Percentiles rank a stretch among this genome's conserved stretches.
These are phyloP conservation scores for Pholiota molesta DNA, from an alignment of 768 basidiomycete species.

Conservation along the genomic window DNA sequence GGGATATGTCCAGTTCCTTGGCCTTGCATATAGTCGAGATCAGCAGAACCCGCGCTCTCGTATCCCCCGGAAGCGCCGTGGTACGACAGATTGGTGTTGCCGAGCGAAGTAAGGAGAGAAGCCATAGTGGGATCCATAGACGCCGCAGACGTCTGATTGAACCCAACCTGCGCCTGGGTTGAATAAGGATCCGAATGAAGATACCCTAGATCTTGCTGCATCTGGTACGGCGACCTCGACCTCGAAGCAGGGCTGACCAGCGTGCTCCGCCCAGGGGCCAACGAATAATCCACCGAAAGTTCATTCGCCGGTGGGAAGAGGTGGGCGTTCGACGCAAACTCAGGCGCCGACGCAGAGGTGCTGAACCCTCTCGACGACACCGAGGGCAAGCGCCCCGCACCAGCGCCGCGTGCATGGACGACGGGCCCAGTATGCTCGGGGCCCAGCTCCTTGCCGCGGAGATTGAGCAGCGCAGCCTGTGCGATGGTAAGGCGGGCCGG, in stretches of 20 bases:
- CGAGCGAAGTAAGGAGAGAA: conserved; percentile 38
- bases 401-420: conserved; percentile 23
- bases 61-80: conserved; percentile 13
- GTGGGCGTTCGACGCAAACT: conserved; percentile 28
- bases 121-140: conserved; percentile 42
- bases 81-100: conserved; percentile 25
- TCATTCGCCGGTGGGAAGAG: conserved; percentile 16
- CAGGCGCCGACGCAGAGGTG: conserved; percentile 23
- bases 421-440: conserved; percentile 20
- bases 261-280: conserved; percentile 29
- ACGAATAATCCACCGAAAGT: conserved; percentile 43
- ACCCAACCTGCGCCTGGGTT: conserved; percentile 19
- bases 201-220: conserved; percentile 4
- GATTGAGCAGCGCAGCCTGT: conserved; percentile 75
- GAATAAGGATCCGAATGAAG: conserved; percentile 11
- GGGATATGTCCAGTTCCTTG: conserved; percentile 1
- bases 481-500: conserved; percentile 74
- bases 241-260: conserved; percentile 12
- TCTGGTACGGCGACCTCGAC: conserved; percentile 23
- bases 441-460: conserved; percentile 65
- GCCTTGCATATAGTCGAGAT: conserved; percentile 14
- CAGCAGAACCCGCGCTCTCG: background rate
- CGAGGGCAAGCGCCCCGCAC: conserved; percentile 13
- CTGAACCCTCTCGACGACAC: conserved; percentile 18
- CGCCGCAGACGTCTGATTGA: conserved; percentile 13